Evolutionary conservation across 352 stramenopile species (phyloP), one percentile per base, ranked within the genome.

Genomic region (Globisporangium apiculatum): DNA sequence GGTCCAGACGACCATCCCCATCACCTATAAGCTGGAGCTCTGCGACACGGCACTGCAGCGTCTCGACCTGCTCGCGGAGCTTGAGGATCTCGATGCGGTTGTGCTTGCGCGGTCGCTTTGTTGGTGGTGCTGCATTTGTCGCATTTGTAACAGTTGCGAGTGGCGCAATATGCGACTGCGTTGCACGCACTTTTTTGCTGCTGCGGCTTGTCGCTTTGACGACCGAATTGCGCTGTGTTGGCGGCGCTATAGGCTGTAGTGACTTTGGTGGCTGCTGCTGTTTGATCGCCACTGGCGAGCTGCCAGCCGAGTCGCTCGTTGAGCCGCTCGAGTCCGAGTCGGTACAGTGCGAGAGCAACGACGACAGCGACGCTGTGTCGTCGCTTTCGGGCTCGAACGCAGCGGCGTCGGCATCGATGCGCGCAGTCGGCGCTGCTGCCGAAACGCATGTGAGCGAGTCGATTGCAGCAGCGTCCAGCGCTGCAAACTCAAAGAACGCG

Each of bases 31-130:
- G 24, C 36, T 65, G 15, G n/a, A 65, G 48, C 17, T 55, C 45
- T 36, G 55, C 59, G 5, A 65, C 24, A 31, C 24, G 24, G 24
- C 24, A 31, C 24, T 31, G 24, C 24, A 31, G 24, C 24, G 24
- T 31, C 24, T 31, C 24, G 24, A 31, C 35, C 9, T 60, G 18
- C 31, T 60, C 24, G 17, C 48, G 51, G 11, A 65, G 53, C 47
- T 55, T 60, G 51, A 65, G 31, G 31, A 65, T 58, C 53, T 65
- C 59, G 42, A 58, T 42, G 11, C 57, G 50, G 11, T 58, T 58
- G 51, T 53, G 57, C 38, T 63, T 63, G 31, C 57, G 57, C 36
- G 57, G 51, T 0, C 43, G 57, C 43, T 58, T 63, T 10, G 38
- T 4, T n/a, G 35, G 49, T 0, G 41, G 24, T 9, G 31, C 7